These are phyloP conservation scores for Chalciporus piperatoides DNA, from an alignment of 1,284 basidiomycete species.

Conservation along the genomic window DNA sequence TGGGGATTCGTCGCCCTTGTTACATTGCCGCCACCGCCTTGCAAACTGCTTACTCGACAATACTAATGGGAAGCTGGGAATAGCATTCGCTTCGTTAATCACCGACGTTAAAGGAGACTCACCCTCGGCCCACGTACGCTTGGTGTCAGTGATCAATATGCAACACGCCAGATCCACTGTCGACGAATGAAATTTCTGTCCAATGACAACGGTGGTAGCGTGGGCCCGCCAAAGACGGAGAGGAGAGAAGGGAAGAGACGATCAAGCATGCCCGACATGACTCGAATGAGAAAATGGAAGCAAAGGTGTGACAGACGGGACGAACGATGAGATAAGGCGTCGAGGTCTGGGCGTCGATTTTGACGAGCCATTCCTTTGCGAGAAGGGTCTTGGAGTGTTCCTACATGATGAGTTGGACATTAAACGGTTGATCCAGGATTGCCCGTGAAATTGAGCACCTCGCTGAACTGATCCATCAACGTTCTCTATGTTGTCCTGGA, in stretches of 20 bases:
- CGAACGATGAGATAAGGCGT: slow-evolving; percentile 68
- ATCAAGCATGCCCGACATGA: background rate
- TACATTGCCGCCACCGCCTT: slow-evolving; percentile 62
- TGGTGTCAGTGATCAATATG: slow-evolving; percentile 69
- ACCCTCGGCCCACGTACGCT: slow-evolving; percentile 75
- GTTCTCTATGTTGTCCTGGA: background rate
- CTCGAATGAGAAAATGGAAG: slow-evolving; percentile 7
- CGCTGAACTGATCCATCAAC: slow-evolving; percentile 53
- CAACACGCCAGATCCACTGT: slow-evolving; percentile 52
- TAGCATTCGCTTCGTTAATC: slow-evolving; percentile 19
- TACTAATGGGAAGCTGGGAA: slow-evolving; percentile 36
- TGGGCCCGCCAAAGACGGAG: slow-evolving; percentile 1
- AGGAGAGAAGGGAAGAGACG: background rate
- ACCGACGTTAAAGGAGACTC: slow-evolving; percentile 19
- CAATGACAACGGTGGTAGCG: slow-evolving; percentile 16
- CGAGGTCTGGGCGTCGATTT: slow-evolving; percentile 53
- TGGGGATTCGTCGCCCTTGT: slow-evolving; percentile 35
- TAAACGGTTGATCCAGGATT: background rate
- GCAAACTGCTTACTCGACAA: slow-evolving; percentile 57
- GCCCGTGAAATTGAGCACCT: slow-evolving; percentile 34
- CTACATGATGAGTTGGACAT: slow-evolving; percentile 34
- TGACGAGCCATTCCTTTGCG: slow-evolving; percentile 68
- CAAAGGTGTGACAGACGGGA: slow-evolving; percentile 19
- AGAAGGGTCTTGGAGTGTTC: slow-evolving; percentile 54
- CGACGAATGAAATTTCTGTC: slow-evolving; percentile 60